Base-by-base conservation (phyloP, 768 basidiomycete genomes). In the Tricholoma matsutake region DNA sequence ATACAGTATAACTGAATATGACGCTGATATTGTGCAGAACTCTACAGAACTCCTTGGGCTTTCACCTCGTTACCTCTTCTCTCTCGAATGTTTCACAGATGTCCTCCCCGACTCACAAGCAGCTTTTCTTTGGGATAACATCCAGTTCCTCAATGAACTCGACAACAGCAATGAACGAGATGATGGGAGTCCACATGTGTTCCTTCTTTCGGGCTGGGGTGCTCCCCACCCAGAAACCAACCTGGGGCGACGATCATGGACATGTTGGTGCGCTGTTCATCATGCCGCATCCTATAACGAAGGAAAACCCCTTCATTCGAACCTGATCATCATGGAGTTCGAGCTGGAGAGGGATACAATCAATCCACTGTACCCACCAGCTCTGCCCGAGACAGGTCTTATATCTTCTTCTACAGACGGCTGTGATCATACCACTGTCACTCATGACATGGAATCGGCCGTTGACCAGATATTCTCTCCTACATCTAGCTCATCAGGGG, bases 31-130 rank as follows among this genome's bases (percentile, higher is more conserved):
- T 41, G 6, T 6, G 22, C 63, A 93, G 89, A 93, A 94, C 65
- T 81, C 87, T 1, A 83, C 83, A 2, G 84, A 89, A 63, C 70
- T 93, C n/a, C 78, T 94, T 10, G 91, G 91, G 1, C 78, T 92
- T 3, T 83, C 88, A 0, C 89, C 91, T 0, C 74, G 72, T 5
- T 86, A 85, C 66, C 84, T 92, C 0, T 93, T 94, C 73, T 80
- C 79, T 0, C 78, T 89, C 3, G 79, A 85, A 35, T 91, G 90
- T 68, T 87, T 94, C 67, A 86, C 88, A 4, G 83, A 91, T 54
- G 84, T 82, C 0, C 77, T 94, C 1, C 81, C 87, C 0, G 83
- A 86, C 22, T 73, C 79, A 6, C 89, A 92, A 70, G 86, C 83
- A 6, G 84, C 83, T 59, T 60, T 83, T 0, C 76, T 94, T 1